Base-by-base conservation (phyloP, 176 grass and related monocot species). In the Raddia guianensis region DNA sequence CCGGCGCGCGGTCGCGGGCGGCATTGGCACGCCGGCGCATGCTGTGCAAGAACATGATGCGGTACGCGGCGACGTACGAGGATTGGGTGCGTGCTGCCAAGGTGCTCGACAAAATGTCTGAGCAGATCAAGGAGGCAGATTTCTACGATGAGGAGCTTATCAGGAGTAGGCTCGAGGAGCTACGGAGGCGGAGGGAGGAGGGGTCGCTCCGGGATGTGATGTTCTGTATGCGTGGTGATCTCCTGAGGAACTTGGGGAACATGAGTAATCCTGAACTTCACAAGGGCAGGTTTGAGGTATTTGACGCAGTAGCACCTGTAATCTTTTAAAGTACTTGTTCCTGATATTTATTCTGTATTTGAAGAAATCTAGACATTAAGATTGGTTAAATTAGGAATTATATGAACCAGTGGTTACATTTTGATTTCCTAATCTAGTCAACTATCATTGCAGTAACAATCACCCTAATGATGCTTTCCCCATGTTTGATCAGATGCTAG, bases 211-310 rank as follows among this genome's bases (percentile, higher is more conserved):
- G 84, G 82, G 96, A 98, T 20, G 87, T 95, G 9, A 90, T 99
- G 0, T 95, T 99, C 81, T 95, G 75, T 19, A 95, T 98, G 95
- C 92, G 95, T 47, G 83, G 86, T 6, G 92, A 99, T 83, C 80
- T 99, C 2, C 69, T 95, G 13, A 92, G 96, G 80, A 99, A 95
- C 79, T 68, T 99, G 78, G 96, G 96, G 11, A 99, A 95, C 53
- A 90, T 95, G 96, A 91, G 92, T 45, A 95, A 95, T 67, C 90
- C 96, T n/a, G 96, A 95, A 84, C 84, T 99, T 10, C 92, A 99
- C 18, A 99, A 91, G 51, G 96, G 90, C 43, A 84, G 96, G 79
- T 88, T 93, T 69, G 83, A 99, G 92, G 96, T 98, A 92, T 57
- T 37, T 57, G 49, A 76, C 37, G 44, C 56, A 15, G 19, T 15